A percentile compares a stretch with the other conserved stretches of the same genome.
Evolutionary conservation across 176 grass and related monocot species (phyloP).

Genomic region (Carex kokanica): DNA sequence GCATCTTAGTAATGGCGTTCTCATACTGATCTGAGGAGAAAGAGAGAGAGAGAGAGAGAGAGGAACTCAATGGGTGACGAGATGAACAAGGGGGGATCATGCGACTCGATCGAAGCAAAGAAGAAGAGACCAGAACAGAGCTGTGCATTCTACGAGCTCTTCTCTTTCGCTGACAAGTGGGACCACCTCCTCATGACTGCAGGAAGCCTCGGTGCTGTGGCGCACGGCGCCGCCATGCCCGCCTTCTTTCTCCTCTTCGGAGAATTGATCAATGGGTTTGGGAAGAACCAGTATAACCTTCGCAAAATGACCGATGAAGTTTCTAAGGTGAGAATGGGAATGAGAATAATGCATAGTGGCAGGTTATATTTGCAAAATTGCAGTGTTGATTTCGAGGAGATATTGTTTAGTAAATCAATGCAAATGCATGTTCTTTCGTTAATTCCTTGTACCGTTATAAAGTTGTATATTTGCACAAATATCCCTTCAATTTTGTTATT

Average conservation of each 20-base stretch:
- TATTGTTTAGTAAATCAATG: no score
- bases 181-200: conserved; percentile 76
- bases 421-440: neutral
- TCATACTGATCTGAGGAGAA: conserved; percentile 4
- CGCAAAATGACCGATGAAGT: conserved; percentile 81
- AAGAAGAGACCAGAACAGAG: conserved; percentile 63
- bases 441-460: neutral
- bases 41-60: neutral
- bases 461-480: neutral
- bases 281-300: conserved; percentile 77
- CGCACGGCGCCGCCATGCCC: conserved; percentile 83
- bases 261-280: conserved; percentile 88
- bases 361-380: neutral
- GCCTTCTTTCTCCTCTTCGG: conserved; percentile 92
- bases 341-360: no score
- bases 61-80: conserved; percentile 40
- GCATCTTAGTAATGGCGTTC: neutral
- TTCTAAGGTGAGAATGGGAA: conserved; percentile 48
- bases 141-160: conserved; percentile 69
- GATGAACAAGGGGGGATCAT: conserved; percentile 34
- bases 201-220: conserved; percentile 63
- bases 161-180: conserved; percentile 69
- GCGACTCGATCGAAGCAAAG: conserved; percentile 27
- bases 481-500: neutral
- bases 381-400: neutral